A percentile compares a stretch with the other conserved stretches of the same genome.
These are phyloP conservation scores for Malania oleifera DNA, from an alignment of 164 flowering plant species.

Conservation along the genomic window DNA sequence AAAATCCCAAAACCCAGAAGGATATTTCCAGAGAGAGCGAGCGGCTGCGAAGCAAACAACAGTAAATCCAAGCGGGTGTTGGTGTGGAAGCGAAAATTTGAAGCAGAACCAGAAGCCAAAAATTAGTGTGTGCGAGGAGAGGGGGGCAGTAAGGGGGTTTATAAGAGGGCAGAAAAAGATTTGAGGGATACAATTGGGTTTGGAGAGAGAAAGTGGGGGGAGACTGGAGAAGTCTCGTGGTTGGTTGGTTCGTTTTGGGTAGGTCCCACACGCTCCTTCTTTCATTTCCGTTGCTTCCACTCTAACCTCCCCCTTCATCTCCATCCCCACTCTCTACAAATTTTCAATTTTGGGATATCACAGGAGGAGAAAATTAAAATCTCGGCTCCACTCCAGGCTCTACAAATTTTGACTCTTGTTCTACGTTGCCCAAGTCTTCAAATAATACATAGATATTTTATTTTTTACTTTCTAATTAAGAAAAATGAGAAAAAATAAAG, in stretches of 20 bases:
- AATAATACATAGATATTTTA: too few species aligned
- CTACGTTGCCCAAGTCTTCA: too few species aligned
- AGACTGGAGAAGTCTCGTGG: slow-evolving; percentile 12
- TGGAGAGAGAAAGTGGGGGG: slow-evolving; percentile 2
- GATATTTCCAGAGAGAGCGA: slow-evolving; percentile 12
- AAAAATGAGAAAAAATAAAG: too few species aligned
- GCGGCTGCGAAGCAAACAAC: slow-evolving; percentile 9
- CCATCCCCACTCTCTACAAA: slow-evolving; percentile 1
- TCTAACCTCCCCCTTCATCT: slow-evolving; percentile 15
- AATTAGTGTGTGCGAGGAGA: neutral
- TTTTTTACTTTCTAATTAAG: too few species aligned
- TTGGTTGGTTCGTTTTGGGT: slow-evolving; percentile 19
- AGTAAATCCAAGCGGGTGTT: neutral
- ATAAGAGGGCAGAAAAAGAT: slow-evolving; percentile 23
- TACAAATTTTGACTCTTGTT: too few species aligned
- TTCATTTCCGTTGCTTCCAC: slow-evolving; percentile 29
- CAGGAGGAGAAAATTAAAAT: too few species aligned
- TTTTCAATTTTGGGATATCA: too few species aligned
- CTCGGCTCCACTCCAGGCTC: too few species aligned
- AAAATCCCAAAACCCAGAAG: neutral
- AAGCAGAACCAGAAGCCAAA: neutral
- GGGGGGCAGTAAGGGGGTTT: slow-evolving; percentile 15
- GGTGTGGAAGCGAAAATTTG: neutral
- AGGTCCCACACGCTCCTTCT: slow-evolving; percentile 27
- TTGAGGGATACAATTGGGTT: slow-evolving; percentile 2